Conservation (phyloP, 2,329 filamentous ascomycete genomes). For the Aspergillus glaucus region DNA sequence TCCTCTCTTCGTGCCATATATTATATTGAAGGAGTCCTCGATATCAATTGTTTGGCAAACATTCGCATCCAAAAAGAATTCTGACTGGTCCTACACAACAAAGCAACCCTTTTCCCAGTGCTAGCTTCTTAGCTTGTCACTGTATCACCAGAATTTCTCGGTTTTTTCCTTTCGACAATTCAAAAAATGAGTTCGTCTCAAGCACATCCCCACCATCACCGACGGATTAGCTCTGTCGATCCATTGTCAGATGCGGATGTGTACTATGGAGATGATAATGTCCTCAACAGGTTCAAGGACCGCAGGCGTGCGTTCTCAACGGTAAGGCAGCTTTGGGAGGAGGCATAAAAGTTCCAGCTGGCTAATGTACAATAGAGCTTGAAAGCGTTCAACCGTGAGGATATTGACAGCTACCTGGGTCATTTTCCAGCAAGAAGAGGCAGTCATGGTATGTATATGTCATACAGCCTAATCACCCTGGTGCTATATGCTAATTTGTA, state of each 20-base stretch:
- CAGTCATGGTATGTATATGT: conserved; percentile 37
- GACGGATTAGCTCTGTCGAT: conserved; percentile 43
- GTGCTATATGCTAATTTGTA: not conserved
- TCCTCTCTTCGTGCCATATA: too few relatives aligned
- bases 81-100: too few relatives aligned
- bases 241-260: conserved; percentile 53
- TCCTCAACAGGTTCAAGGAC: conserved; percentile 40
- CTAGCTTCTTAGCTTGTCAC: not conserved
- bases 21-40: too few relatives aligned
- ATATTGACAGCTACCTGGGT: conserved; percentile 30
- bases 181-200: conserved; percentile 35
- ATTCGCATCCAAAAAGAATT: too few relatives aligned
- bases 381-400: conserved; percentile 30
- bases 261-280: conserved; percentile 53
- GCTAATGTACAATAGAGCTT: conserved; percentile 22
- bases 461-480: not conserved
- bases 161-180: not conserved
- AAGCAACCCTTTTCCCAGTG: too few relatives aligned
- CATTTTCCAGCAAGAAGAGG: conserved; percentile 32
- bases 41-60: too few relatives aligned
- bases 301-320: conserved; percentile 51
- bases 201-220: conserved; percentile 25
- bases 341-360: conserved; percentile 8
- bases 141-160: not conserved
- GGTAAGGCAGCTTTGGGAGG: conserved; percentile 34